Evolutionary conservation across 192 early-diverging fungal species (phyloP).

Genomic region (Haplosporangium gracile): DNA sequence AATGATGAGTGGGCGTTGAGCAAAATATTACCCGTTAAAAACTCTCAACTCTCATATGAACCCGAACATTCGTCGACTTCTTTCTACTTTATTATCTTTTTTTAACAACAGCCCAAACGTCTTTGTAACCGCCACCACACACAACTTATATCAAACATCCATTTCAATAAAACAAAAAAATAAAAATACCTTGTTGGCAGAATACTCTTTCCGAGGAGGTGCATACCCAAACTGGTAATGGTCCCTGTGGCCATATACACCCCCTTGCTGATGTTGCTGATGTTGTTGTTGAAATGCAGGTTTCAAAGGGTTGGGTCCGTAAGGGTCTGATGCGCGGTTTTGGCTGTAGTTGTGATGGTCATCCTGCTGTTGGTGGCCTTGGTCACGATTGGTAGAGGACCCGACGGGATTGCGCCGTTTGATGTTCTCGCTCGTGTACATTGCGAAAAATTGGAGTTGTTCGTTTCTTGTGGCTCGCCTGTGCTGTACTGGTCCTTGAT

Average conservation of each 20-base stretch:
- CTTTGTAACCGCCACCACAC: too few relatives aligned
- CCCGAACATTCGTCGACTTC: background rate
- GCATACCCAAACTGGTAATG: slow-evolving; percentile 33
- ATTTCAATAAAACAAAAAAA: background rate
- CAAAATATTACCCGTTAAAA: background rate
- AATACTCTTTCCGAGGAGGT: slow-evolving; percentile 31
- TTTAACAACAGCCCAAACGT: too few relatives aligned
- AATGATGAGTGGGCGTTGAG: background rate
- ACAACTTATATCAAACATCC: background rate
- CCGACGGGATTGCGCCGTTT: slow-evolving; percentile 45
- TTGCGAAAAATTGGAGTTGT: background rate
- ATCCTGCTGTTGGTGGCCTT: slow-evolving; percentile 7
- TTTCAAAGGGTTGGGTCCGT: slow-evolving; percentile 45
- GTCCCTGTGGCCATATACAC: slow-evolving; percentile 13
- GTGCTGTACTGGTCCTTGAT: background rate
- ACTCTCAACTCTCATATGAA: background rate
- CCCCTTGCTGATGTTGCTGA: slow-evolving; percentile 3
- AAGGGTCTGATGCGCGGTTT: slow-evolving; percentile 27
- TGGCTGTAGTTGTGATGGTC: background rate
- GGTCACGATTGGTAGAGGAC: background rate
- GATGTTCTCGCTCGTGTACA: slow-evolving; percentile 51
- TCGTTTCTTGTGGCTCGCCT: background rate
- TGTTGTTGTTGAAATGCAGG: slow-evolving; percentile 52
- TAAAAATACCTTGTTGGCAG: slow-evolving; percentile 62
- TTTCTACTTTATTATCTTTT: background rate